Base-by-base conservation (phyloP, 352 stramenopile species). In the Elongisporangium prolatum region DNA sequence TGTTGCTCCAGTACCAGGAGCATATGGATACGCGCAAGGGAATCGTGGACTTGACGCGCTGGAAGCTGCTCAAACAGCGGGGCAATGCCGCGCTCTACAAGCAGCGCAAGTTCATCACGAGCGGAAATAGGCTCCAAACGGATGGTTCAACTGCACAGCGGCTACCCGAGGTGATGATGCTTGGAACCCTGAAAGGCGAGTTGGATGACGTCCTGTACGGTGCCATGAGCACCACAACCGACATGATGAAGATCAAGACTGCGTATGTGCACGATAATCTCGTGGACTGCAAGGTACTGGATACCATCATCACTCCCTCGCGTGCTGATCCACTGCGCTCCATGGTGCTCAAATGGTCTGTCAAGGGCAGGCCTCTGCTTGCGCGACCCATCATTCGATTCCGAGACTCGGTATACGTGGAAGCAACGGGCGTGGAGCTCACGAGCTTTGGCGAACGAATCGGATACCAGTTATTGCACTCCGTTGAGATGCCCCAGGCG, bases 201-300 rank as follows among this genome's bases (percentile, higher is more conserved):
- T 61, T 78, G 24, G 67, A 79, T 53, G 72, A 79, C 53, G 67
- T 74, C 58, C 60, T 75, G 25, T 81, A 73, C 54, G 72, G 72
- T 9, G 25, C 74, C 2, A 18, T 78, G 49, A 69, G 57, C 18
- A 50, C 54, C 0, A 77, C 44, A 18, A 64, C 57, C 0, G 68
- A 77, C 22, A 59, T 68, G 54, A 34, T 64, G 22, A 69, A 69
- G 49, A 65, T 80, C 61, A 77, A 77, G 21, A 64, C 68, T 0
- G 66, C 69, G 13, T 83, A 87, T 53, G 69, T 76, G 5, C 67
- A 84, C n/a, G 76, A 89, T 53, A 68, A 72, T 6, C 57, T 81
- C 24, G 66, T 60, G 1, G 72, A 87, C 58, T 58, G 64, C 40
- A 76, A 75, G 20, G 67, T 87, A 11, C 49, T 89, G 13, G 72